Evolutionary conservation across 2,329 filamentous ascomycete species (phyloP).

Genomic region (Trichophaea hybrida): DNA sequence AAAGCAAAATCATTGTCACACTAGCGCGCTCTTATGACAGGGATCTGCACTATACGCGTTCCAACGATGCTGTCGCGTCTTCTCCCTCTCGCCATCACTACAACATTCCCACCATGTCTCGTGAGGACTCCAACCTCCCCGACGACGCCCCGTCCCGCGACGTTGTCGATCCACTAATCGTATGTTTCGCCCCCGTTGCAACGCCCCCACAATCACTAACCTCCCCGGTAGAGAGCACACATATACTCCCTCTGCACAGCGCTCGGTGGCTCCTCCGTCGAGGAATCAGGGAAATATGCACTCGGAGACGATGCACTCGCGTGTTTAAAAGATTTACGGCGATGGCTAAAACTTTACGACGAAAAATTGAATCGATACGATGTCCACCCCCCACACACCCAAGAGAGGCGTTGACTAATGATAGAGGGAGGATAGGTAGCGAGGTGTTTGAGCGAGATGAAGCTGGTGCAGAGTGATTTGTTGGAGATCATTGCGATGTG

Average conservation of each 20-base stretch:
- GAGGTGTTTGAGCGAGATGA: conserved; percentile 78
- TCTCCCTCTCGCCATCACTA: conserved; percentile 3
- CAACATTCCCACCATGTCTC: conserved; percentile 10
- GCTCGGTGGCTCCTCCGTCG: conserved; percentile 68
- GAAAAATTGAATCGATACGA: conserved; percentile 88
- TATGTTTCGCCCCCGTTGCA: neutral
- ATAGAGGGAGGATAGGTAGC: too few species aligned
- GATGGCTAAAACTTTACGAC: conserved; percentile 90
- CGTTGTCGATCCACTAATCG: conserved; percentile 19
- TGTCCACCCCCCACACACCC: conserved; percentile 35
- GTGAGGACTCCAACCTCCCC: neutral
- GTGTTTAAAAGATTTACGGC: conserved; percentile 80
- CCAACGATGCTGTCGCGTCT: conserved; percentile 6
- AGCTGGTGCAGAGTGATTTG: conserved; percentile 78
- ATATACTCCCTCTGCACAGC: conserved; percentile 89
- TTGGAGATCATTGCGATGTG: conserved; percentile 76
- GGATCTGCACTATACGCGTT: neutral
- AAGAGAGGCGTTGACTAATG: neutral
- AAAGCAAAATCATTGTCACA: too few species aligned
- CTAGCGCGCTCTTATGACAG: too few species aligned
- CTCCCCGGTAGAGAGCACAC: conserved; percentile 48
- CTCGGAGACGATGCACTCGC: conserved; percentile 88
- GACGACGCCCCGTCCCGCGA: conserved; percentile 10
- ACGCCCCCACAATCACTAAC: neutral
- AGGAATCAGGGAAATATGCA: conserved; percentile 61